These are phyloP conservation scores for Geranium incanum DNA, from an alignment of 441 rosid genomes.

Conservation along the genomic window DNA sequence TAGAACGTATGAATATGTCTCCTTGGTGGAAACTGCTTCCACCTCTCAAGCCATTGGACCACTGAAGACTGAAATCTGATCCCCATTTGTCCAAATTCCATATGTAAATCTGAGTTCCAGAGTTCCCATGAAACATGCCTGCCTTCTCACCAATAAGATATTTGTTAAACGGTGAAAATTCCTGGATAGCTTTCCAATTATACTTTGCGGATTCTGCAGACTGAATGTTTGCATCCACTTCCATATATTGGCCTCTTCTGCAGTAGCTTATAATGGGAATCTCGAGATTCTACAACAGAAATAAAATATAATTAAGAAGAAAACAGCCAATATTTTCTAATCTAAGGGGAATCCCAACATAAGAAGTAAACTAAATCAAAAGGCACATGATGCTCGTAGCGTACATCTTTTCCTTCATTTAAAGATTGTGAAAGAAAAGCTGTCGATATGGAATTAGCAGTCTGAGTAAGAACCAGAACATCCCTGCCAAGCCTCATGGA, in stretches of 20 bases:
- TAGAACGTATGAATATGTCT: conserved; percentile 34
- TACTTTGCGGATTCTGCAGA: conserved; percentile 31
- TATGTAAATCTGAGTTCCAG: conserved; percentile 33
- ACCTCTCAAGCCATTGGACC: conserved; percentile 24
- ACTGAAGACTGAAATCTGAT: conserved; percentile 25
- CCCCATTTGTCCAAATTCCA: conserved; percentile 41
- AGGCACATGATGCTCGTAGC: conserved; percentile 8
- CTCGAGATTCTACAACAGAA: conserved; percentile 29
- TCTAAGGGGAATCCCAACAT: background rate
- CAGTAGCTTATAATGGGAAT: conserved; percentile 34
- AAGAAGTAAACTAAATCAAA: background rate
- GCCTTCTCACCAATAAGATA: conserved; percentile 36
- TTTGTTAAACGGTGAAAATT: conserved; percentile 34
- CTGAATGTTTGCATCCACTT: conserved; percentile 23
- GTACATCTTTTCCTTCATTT: conserved; percentile 35
- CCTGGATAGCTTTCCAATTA: conserved; percentile 30
- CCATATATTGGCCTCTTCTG: conserved; percentile 31
- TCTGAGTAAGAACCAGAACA: conserved; percentile 36
- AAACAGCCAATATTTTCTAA: background rate
- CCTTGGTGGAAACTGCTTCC: conserved; percentile 38
- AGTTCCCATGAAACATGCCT: conserved; percentile 22
- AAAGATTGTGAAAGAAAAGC: conserved; percentile 39
- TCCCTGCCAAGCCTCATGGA: conserved; percentile 37
- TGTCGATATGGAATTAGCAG: conserved; percentile 31
- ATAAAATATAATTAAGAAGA: conserved; percentile 1